Percentiles rank a stretch among this genome's conserved stretches.
Conservation (phyloP, 495 filamentous ascomycete genomes). For the Podospora pseudopauciseta region DNA sequence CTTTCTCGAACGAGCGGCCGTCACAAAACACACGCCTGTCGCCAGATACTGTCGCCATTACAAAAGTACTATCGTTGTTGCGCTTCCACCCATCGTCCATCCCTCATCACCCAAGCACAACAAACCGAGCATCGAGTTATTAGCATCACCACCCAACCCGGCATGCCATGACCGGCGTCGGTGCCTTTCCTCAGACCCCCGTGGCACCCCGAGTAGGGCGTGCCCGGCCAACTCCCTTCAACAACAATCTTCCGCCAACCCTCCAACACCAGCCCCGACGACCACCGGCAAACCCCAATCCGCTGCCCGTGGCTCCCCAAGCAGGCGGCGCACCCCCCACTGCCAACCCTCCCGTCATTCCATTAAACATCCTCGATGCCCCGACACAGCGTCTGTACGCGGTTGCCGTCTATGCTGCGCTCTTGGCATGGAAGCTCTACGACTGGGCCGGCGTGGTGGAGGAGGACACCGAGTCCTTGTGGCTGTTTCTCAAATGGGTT, state of each 20-base stretch:
- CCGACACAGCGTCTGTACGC: conserved; percentile 86
- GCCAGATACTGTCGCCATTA: neutral
- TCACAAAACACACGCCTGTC: neutral
- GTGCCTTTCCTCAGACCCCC: conserved; percentile 44
- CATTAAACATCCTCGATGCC: conserved; percentile 71
- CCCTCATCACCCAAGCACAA: neutral
- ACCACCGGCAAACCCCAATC: conserved; percentile 3
- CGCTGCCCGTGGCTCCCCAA: conserved; percentile 40
- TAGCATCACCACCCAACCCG: conserved; percentile 27
- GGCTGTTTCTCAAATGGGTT: conserved; percentile 91
- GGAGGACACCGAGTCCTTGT: conserved; percentile 74
- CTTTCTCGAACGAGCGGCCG: neutral
- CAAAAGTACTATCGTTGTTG: neutral
- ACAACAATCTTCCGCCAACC: conserved; percentile 7
- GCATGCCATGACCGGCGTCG: conserved; percentile 49
- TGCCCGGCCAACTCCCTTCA: conserved; percentile 9
- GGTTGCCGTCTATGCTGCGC: conserved; percentile 63
- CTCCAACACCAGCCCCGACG: neutral
- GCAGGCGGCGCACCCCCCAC: conserved; percentile 22
- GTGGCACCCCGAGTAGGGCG: conserved; percentile 24
- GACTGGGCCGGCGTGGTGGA: conserved; percentile 72
- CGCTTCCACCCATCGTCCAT: neutral
- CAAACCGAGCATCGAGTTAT: neutral
- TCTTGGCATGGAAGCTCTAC: conserved; percentile 77
- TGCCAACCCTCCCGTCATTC: conserved; percentile 62